Evolutionary conservation across 2,329 filamentous ascomycete genomes (phyloP), one percentile per base, ranked within the genome.

Genomic region (Colletotrichum viniferum): DNA sequence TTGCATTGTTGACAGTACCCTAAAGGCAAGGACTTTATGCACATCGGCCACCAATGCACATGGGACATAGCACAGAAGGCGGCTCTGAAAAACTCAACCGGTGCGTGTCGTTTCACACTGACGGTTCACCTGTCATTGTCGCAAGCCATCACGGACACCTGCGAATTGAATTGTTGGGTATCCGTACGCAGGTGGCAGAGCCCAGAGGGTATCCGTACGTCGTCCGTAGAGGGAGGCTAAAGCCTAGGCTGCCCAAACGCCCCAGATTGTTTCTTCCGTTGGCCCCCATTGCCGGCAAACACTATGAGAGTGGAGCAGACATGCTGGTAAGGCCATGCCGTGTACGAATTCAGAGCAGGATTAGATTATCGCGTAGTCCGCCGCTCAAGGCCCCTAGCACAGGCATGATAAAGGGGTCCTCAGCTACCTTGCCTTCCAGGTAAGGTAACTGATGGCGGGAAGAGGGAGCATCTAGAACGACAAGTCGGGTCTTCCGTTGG

Each of bases 1-100:
- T 34, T 74, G 62, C 73, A 69, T 63, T 76, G 36, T 64, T 76
- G 64, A 76, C 63, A 75, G 63, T 75, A 75, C 69, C 58, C 64
- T 69, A 58, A 69, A 48, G 36, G 56, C 7, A 34, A 69, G 18
- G 56, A 62, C 21, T n/a, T 60, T 55, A 58, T 36, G 65, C 34
- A 48, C 32, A 18, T 24, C 30, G 32, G 32, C 28, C 30, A n/a
- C 65, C 52, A 30, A 52, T 43, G 61, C 52, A 38, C 68, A 52
- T 8, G 36, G 64, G 36, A 71, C 64, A 56, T 52, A 71, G 18
- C 28, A 30, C 30, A 38, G 30, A 38, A n/a, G 65, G 24, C 26
- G 55, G 36, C 48, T 32, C 28, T 43, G 12, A 67, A 58, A 60
- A 69, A 58, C 34, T 26, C 48, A 36, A 65, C 32, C n/a, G 43